These are phyloP conservation scores for Dicorynia guianensis DNA, from an alignment of 306 rosid species.

Conservation along the genomic window DNA sequence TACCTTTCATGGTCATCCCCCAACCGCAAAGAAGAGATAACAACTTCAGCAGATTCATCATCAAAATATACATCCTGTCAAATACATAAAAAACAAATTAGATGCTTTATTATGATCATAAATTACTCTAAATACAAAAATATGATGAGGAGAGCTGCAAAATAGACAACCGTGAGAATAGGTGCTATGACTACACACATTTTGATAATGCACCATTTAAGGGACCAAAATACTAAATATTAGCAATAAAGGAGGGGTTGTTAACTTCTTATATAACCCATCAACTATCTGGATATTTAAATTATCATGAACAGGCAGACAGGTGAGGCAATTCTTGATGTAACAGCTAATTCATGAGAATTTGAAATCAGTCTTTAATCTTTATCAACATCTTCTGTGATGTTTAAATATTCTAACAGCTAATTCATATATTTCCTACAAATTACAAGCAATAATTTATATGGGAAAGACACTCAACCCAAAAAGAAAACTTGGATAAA, in stretches of 20 bases:
- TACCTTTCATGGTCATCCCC: constrained; percentile 99
- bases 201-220: constrained; percentile 10
- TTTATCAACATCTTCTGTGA: too few species aligned
- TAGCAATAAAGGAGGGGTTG: too few species aligned
- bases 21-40: constrained; percentile 89
- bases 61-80: constrained; percentile 95
- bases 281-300: not conserved
- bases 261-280: too few species aligned
- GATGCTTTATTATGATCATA: constrained; percentile 36
- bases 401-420: not conserved
- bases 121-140: not conserved
- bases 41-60: constrained; percentile 99
- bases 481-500: not conserved
- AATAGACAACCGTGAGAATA: constrained; percentile 4
- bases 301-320: not conserved
- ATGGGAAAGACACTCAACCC: not conserved
- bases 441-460: not conserved
- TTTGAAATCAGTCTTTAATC: too few species aligned
- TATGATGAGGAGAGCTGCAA: not conserved
- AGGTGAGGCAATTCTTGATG: not conserved
- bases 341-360: too few species aligned
- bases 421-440: not conserved
- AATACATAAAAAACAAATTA: constrained; percentile 17
- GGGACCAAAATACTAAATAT: too few species aligned
- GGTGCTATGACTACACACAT: not conserved